Base-by-base conservation (phyloP, 257 asterid species). In the Solanum sitiens region DNA sequence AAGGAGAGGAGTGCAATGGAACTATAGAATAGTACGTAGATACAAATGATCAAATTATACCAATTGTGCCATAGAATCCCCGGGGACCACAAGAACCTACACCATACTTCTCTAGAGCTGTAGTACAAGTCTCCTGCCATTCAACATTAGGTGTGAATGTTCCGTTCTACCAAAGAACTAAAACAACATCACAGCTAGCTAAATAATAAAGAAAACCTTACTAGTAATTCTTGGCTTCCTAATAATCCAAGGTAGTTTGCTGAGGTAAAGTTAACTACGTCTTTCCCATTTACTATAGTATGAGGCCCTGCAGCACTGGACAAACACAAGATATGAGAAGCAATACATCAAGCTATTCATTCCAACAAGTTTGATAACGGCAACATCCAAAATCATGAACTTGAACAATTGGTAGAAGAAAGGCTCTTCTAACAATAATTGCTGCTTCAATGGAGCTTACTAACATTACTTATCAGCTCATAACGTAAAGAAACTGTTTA, bases 31-130 rank as follows among this genome's bases (percentile, higher is more conserved):
- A 53, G 84, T 70, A 42, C 8, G 6, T 47, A 80, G 85, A 80
- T 45, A 45, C 85, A 80, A 16, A 80, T 27, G 30, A 70, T 68
- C 59, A 88, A 72, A 59, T 86, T 91, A 86, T 95, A 97, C 99
- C 99, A 83, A 97, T 97, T 88, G 99, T 97, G 90, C 99, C 99
- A 91, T 97, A 97, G 89, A 97, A 97, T 87, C 98, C 98, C 89
- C 98, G 99, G 89, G 98, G 98, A 85, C 99, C 99, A 90, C 99
- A 97, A 85, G 99, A 97, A 79, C 99, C 99, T 86, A 97, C 99
- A 89, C 99, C 99, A 88, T 97, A 97, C 93, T 97, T 97, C 90
- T 95, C 98, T 91, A 97, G 90, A 76, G 99, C 94, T 90, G 90
- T 91, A 86, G 96, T 95, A 89, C 99, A 95, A 14, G 99, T 93